These are phyloP conservation scores for Neoscytalidium dimidiatum DNA, from an alignment of 2,329 filamentous ascomycete species.

Conservation along the genomic window DNA sequence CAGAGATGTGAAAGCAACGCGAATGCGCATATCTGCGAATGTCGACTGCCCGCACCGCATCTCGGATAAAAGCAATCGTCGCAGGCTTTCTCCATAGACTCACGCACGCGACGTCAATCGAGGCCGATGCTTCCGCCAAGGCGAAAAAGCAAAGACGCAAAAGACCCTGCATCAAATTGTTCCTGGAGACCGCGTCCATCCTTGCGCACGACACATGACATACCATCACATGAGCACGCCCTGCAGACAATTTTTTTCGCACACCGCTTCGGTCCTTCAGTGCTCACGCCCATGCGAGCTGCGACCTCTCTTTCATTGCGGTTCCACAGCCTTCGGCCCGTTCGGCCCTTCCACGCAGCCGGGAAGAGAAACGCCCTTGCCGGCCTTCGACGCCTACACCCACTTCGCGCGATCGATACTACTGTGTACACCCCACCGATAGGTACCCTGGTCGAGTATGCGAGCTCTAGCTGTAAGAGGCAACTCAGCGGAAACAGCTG, in stretches of 20 bases:
- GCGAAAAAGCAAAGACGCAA: neutral
- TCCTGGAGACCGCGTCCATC: neutral
- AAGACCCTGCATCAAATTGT: constrained; percentile 2
- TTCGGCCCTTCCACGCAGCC: neutral
- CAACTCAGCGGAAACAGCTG: constrained; percentile 7
- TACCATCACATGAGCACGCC: constrained; percentile 1
- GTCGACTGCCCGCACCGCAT: neutral
- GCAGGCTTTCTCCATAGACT: neutral
- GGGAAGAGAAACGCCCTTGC: neutral
- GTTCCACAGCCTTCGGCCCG: constrained; percentile 11
- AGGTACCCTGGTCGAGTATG: neutral
- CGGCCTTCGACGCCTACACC: neutral
- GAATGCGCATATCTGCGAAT: neutral
- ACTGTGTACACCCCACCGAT: neutral
- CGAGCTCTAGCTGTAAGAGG: neutral
- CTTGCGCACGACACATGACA: constrained; percentile 10
- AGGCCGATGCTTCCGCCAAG: neutral
- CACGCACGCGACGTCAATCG: neutral
- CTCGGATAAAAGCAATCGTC: neutral
- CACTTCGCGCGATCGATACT: neutral
- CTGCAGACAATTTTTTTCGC: neutral
- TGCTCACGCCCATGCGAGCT: neutral
- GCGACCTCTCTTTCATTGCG: neutral
- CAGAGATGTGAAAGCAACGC: neutral
- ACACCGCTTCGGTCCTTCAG: constrained; percentile 10